Evolutionary conservation across 1,284 basidiomycete species (phyloP).

Genomic region (Cryptococcus amylolentus): DNA sequence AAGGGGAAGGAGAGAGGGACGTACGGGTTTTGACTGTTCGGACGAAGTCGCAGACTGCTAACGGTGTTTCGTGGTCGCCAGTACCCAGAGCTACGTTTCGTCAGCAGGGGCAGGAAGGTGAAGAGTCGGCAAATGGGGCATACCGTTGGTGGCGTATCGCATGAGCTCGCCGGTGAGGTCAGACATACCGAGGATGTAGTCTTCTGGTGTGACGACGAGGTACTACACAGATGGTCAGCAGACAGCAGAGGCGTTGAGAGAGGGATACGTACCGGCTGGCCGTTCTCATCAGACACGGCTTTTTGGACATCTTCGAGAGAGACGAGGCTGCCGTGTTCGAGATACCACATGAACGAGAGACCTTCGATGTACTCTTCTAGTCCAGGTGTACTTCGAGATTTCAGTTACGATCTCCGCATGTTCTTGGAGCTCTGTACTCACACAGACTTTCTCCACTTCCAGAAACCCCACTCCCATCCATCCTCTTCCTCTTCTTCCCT

Average conservation of each 20-base stretch:
- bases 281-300: constrained; percentile 59
- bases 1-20: constrained; percentile 24
- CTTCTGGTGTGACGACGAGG: constrained; percentile 69
- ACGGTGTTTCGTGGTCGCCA: constrained; percentile 67
- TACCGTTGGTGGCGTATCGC: constrained; percentile 76
- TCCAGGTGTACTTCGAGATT: constrained; percentile 49
- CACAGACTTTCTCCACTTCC: constrained; percentile 73
- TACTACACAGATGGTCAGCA: constrained; percentile 19
- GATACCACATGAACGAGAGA: constrained; percentile 81
- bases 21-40: constrained; percentile 71
- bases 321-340: constrained; percentile 69
- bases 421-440: constrained; percentile 52
- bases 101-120: too few species aligned
- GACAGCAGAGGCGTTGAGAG: too few species aligned
- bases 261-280: constrained; percentile 57
- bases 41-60: constrained; percentile 70
- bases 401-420: not conserved
- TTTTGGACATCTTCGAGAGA: constrained; percentile 66
- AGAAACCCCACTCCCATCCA: constrained; percentile 55
- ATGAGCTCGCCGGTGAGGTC: constrained; percentile 95
- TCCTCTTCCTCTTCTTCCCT: constrained; percentile 65
- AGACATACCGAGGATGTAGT: constrained; percentile 87
- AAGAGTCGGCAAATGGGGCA: constrained; percentile 2
- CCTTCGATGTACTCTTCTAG: constrained; percentile 93
- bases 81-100: constrained; percentile 54